A percentile compares a stretch with the other conserved stretches of the same genome.
These are phyloP conservation scores for Phaeolepiota aurea DNA, from an alignment of 768 basidiomycete species.

Conservation along the genomic window DNA sequence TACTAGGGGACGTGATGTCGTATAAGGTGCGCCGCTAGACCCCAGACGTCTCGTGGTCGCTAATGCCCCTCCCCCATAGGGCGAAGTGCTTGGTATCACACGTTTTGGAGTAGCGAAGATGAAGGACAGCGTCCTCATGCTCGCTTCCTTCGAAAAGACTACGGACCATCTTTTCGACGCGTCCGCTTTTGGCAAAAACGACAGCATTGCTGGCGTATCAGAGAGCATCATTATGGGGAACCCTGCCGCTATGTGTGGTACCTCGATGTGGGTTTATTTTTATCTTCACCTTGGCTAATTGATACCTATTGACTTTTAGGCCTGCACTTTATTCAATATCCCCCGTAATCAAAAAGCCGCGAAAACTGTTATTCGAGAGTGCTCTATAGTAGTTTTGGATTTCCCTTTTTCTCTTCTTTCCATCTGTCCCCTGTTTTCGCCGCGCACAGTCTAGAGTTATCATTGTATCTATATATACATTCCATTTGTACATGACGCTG, in stretches of 20 bases:
- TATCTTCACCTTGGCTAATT: neutral
- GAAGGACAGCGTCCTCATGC: slow-evolving; percentile 98
- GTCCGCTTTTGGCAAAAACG: slow-evolving; percentile 91
- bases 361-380: slow-evolving; percentile 41
- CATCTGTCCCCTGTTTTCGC: no score
- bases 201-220: slow-evolving; percentile 92
- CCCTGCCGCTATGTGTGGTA: slow-evolving; percentile 88
- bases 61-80: slow-evolving; percentile 34
- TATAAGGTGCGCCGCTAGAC: slow-evolving; percentile 62
- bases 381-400: slow-evolving; percentile 21
- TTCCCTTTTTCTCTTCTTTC: no score
- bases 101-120: slow-evolving; percentile 99
- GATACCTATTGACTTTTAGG: slow-evolving; percentile 19
- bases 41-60: neutral
- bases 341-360: slow-evolving; percentile 38
- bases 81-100: slow-evolving; percentile 96
- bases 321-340: slow-evolving; percentile 38
- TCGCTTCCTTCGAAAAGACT: slow-evolving; percentile 98
- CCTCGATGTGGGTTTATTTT: slow-evolving; percentile 63
- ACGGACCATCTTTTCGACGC: slow-evolving; percentile 99
- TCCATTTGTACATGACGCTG: no score
- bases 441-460: no score
- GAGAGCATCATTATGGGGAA: slow-evolving; percentile 99
- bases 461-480: no score
- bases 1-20: slow-evolving; percentile 96